A percentile compares a stretch with the other conserved stretches of the same genome.
Conservation (phyloP, 2,329 filamentous ascomycete species). For the Huntiella savannae region DNA sequence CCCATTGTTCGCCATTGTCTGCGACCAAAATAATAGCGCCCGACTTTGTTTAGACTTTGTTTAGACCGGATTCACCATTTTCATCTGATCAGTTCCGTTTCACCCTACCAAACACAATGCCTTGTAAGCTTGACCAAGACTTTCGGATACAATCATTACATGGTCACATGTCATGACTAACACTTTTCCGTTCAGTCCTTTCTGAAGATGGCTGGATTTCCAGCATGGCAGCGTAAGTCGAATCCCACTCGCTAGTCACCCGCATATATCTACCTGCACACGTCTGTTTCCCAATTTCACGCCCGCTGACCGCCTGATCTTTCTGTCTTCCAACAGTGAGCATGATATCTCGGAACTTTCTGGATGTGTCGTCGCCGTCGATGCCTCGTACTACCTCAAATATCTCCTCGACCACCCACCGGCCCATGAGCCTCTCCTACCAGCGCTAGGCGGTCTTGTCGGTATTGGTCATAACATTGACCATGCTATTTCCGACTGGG, state of each 20-base stretch:
- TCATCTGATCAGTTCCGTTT: background rate
- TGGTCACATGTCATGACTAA: background rate
- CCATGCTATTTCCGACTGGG: slow-evolving; percentile 55
- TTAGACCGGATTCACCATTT: no score
- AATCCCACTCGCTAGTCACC: background rate
- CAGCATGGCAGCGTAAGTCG: slow-evolving; percentile 20
- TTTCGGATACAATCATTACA: background rate
- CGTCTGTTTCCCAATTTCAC: background rate
- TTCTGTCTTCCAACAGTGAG: slow-evolving; percentile 22
- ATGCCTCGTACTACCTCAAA: slow-evolving; percentile 76
- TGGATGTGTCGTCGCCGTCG: slow-evolving; percentile 60
- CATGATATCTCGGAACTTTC: slow-evolving; percentile 52
- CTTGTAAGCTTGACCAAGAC: slow-evolving; percentile 18
- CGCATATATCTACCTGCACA: background rate
- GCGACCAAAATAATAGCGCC: no score
- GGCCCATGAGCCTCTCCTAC: slow-evolving; percentile 69
- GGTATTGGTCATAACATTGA: slow-evolving; percentile 59
- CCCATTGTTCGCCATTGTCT: no score
- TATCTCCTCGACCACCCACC: slow-evolving; percentile 52
- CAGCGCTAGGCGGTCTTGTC: slow-evolving; percentile 76
- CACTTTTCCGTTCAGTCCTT: slow-evolving; percentile 17
- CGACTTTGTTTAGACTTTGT: no score
- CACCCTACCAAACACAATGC: slow-evolving; percentile 15
- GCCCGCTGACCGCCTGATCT: background rate
- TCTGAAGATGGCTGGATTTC: slow-evolving; percentile 23